Evolutionary conservation across 305 asterid species (phyloP).

Genomic region (Fraxinus floribunda): DNA sequence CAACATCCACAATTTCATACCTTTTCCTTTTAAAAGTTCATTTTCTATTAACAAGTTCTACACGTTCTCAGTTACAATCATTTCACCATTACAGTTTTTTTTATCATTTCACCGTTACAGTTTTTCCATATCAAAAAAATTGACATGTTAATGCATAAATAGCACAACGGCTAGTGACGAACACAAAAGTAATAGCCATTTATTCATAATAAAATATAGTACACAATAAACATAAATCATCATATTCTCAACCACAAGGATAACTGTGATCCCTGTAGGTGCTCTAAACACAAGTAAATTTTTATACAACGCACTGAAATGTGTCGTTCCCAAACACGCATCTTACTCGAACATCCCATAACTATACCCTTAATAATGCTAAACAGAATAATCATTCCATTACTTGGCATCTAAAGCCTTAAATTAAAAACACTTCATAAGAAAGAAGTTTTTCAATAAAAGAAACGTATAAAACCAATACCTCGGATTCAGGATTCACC

Average conservation of each 20-base stretch:
- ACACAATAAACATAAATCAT: neutral
- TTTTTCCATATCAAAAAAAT: neutral
- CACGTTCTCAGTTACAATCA: neutral
- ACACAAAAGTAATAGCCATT: neutral
- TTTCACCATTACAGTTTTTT: neutral
- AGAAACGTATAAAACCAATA: conserved; percentile 20
- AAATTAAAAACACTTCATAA: neutral
- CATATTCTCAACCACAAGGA: neutral
- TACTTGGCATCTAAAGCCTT: neutral
- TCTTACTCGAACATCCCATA: neutral
- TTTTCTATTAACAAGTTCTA: neutral
- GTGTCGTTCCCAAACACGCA: neutral
- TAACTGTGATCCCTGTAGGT: neutral
- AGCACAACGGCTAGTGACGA: neutral
- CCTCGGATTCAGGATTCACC: conserved; percentile 41
- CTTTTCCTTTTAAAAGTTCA: neutral
- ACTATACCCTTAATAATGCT: neutral
- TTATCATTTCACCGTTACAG: neutral
- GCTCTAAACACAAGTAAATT: neutral
- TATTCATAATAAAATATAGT: conserved; percentile 5
- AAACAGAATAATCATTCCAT: conserved; percentile 15
- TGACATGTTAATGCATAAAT: neutral
- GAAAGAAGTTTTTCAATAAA: neutral
- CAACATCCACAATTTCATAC: neutral
- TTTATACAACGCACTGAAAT: neutral